Evolutionary conservation across 345 rosid genomes (phyloP).

Genomic region (Combretum micranthum): DNA sequence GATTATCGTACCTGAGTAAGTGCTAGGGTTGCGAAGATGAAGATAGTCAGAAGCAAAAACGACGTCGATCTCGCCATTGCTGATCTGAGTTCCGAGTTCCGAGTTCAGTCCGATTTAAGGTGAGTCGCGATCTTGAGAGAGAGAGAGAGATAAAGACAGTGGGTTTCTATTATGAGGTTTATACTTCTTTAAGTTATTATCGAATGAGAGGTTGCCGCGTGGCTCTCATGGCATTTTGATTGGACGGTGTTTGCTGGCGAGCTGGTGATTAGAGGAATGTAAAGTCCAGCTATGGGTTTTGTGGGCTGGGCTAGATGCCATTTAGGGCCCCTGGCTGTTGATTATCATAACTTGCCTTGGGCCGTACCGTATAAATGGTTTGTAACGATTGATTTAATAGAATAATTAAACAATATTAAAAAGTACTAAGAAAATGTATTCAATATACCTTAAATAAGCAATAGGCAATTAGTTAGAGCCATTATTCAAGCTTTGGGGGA

Average conservation of each 20-base stretch:
- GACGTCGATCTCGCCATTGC: conserved; percentile 41
- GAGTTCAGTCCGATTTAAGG: background rate
- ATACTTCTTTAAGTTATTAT: background rate
- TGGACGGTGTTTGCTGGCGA: conserved; percentile 1
- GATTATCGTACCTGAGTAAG: conserved; percentile 36
- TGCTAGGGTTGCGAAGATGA: conserved; percentile 37
- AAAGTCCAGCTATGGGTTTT: too few species aligned
- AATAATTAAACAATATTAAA: too few species aligned
- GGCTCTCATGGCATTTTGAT: background rate
- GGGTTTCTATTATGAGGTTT: background rate
- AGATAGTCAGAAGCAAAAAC: conserved; percentile 24
- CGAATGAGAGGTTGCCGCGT: conserved; percentile 10
- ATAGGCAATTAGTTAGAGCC: too few species aligned
- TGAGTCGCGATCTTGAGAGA: background rate
- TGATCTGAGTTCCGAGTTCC: background rate
- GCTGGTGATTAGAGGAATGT: background rate
- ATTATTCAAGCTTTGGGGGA: too few species aligned
- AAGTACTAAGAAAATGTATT: too few species aligned
- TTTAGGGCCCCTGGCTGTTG: too few species aligned
- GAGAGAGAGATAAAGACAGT: too few species aligned
- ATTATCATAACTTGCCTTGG: too few species aligned
- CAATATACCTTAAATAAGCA: too few species aligned
- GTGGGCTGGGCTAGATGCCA: too few species aligned
- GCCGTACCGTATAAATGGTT: too few species aligned
- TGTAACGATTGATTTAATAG: too few species aligned